Conservation (phyloP, 345 rosid genomes). For the Citrus maxima region DNA sequence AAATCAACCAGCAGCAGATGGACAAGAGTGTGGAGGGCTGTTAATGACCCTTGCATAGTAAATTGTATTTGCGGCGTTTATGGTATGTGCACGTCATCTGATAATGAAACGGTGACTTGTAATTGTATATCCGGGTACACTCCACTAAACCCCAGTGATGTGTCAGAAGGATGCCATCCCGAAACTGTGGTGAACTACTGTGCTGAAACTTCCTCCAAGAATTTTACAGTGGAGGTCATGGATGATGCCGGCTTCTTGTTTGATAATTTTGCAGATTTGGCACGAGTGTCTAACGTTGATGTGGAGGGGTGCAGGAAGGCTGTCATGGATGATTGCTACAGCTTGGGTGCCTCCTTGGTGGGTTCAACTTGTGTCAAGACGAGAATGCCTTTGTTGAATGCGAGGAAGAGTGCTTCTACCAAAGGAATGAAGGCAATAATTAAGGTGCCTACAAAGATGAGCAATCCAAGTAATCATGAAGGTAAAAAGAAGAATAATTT, state of each 20-base stretch:
- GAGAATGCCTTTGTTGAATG: conserved; percentile 27
- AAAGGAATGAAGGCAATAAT: conserved; percentile 23
- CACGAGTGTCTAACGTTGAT: conserved; percentile 15
- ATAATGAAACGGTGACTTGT: conserved; percentile 19
- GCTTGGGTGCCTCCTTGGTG: conserved; percentile 21
- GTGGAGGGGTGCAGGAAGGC: conserved; percentile 28
- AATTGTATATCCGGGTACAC: conserved; percentile 26
- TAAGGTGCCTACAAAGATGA: conserved; percentile 28
- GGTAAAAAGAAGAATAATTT: background rate
- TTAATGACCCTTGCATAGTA: conserved; percentile 16
- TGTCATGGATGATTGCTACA: conserved; percentile 29
- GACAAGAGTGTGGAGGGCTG: conserved; percentile 19
- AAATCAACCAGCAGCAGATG: conserved; percentile 18
- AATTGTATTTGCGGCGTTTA: conserved; percentile 27
- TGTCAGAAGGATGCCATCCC: conserved; percentile 26
- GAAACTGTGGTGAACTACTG: conserved; percentile 25
- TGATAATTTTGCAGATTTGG: conserved; percentile 21
- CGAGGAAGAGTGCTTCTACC: conserved; percentile 21
- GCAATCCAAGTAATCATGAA: background rate
- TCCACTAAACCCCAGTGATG: conserved; percentile 16
- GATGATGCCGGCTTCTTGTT: conserved; percentile 25
- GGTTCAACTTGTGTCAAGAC: conserved; percentile 20
- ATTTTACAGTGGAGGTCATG: conserved; percentile 20
- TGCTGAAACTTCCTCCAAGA: conserved; percentile 7
- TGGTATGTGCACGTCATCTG: conserved; percentile 22